These are phyloP conservation scores for Furculomyces boomerangus DNA, from an alignment of 371 early-diverging fungal genomes.

Conservation along the genomic window DNA sequence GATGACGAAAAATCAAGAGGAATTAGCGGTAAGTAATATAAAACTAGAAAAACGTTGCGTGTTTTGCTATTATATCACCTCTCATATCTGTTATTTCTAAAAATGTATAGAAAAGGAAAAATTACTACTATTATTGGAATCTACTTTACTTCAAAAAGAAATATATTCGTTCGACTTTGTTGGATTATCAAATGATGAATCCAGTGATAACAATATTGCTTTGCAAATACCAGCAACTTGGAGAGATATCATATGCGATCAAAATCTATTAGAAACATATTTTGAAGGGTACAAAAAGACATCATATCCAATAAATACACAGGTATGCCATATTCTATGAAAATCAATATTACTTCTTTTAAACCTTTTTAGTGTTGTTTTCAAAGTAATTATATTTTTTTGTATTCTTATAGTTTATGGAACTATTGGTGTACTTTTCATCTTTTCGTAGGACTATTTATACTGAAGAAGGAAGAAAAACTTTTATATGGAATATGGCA, in stretches of 20 bases:
- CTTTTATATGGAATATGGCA: conserved; percentile 49
- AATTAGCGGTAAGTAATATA: conserved; percentile 29
- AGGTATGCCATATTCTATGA: not conserved
- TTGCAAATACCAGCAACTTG: conserved; percentile 67
- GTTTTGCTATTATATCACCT: not conserved
- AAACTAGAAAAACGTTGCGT: conserved; percentile 4
- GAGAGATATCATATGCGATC: conserved; percentile 49
- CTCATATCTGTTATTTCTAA: not conserved
- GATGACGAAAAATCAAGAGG: not conserved
- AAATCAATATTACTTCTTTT: not conserved
- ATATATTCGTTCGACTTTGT: conserved; percentile 75
- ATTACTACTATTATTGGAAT: conserved; percentile 16
- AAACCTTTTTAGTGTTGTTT: not conserved
- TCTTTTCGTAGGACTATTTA: conserved; percentile 72
- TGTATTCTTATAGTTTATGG: conserved; percentile 38
- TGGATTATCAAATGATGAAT: conserved; percentile 67
- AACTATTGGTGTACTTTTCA: conserved; percentile 58
- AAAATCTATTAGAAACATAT: conserved; percentile 44
- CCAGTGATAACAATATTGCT: conserved; percentile 61
- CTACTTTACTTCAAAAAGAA: conserved; percentile 40
- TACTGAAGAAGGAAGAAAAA: conserved; percentile 42
- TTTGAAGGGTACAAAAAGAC: conserved; percentile 48
- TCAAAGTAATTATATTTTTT: not conserved
- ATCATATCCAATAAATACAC: conserved; percentile 23
- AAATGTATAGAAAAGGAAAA: conserved; percentile 17